phyloP scores from a whole-genome alignment of 108 stramenopile species.

The Mayamaea pseudoterrestris region DNA sequence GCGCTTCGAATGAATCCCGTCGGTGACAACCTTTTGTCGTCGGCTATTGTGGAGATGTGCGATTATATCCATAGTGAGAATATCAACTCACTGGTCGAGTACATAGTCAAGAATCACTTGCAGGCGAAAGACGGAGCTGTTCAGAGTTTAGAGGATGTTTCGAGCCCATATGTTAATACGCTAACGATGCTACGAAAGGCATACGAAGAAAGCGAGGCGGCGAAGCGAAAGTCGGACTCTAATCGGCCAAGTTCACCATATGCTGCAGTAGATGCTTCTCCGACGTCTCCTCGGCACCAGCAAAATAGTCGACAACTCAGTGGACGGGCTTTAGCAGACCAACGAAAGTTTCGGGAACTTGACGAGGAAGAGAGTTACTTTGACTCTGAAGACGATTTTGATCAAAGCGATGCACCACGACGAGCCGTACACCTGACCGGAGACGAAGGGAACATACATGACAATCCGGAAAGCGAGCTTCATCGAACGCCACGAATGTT shows the following conservation, averaged over 20 bases:
- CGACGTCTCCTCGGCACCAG: neutral
- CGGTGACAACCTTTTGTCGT: constrained; percentile 73
- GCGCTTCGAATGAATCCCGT: constrained; percentile 68
- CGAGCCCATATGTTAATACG: constrained; percentile 67
- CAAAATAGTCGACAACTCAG: constrained; percentile 14
- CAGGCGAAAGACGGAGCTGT: constrained; percentile 8
- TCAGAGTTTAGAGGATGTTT: constrained; percentile 59
- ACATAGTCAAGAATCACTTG: constrained; percentile 70
- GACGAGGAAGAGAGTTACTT: constrained; percentile 82
- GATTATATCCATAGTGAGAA: constrained; percentile 73
- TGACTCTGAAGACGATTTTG: constrained; percentile 49
- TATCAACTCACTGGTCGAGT: constrained; percentile 73
- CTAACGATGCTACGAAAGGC: constrained; percentile 50
- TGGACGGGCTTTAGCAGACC: constrained; percentile 60
- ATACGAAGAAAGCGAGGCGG: constrained; percentile 33
- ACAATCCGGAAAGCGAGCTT: neutral
- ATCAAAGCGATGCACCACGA: neutral
- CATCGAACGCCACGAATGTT: neutral
- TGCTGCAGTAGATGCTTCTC: constrained; percentile 7
- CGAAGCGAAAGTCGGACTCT: neutral
- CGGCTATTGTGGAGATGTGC: constrained; percentile 76
- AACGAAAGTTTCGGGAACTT: constrained; percentile 68
- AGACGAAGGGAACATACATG: neutral
- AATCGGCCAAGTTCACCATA: constrained; percentile 3
- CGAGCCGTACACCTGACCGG: too few species aligned